Evolutionary conservation across 257 asterid species (phyloP).

Genomic region (Buddleja alternifolia): DNA sequence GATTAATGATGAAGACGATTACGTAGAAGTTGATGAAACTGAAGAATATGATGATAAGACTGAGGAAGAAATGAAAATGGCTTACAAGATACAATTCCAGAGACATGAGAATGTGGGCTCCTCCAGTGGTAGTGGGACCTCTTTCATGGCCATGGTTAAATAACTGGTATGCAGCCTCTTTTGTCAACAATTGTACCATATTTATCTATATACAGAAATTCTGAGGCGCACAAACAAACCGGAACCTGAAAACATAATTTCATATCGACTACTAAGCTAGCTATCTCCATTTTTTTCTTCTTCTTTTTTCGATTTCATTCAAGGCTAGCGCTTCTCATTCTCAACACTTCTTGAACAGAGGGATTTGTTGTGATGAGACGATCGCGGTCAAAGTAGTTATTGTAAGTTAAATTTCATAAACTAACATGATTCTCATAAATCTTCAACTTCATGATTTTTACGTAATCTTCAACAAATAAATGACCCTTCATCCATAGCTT

Average conservation of each 20-base stretch:
- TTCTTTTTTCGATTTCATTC: constrained; percentile 20
- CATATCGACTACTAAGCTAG: too few species aligned
- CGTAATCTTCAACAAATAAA: too few species aligned
- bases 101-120: constrained; percentile 35
- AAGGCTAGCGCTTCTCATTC: constrained; percentile 22
- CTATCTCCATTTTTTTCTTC: background rate
- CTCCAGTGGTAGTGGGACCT: constrained; percentile 29
- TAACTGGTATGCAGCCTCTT: constrained; percentile 4
- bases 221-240: too few species aligned
- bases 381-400: constrained; percentile 27
- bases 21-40: constrained; percentile 33
- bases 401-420: too few species aligned
- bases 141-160: constrained; percentile 46
- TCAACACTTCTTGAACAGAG: constrained; percentile 28
- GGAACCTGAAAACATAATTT: too few species aligned
- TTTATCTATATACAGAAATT: constrained; percentile 12
- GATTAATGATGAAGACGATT: constrained; percentile 19
- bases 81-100: constrained; percentile 38
- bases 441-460: too few species aligned
- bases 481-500: too few species aligned
- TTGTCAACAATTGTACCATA: background rate
- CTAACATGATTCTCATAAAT: too few species aligned
- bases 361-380: constrained; percentile 37
- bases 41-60: constrained; percentile 29
- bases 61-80: constrained; percentile 40